A percentile compares a stretch with the other conserved stretches of the same genome.
Evolutionary conservation across 1,139 yeast species (phyloP).

Genomic region (Sugiyamaella sp.): DNA sequence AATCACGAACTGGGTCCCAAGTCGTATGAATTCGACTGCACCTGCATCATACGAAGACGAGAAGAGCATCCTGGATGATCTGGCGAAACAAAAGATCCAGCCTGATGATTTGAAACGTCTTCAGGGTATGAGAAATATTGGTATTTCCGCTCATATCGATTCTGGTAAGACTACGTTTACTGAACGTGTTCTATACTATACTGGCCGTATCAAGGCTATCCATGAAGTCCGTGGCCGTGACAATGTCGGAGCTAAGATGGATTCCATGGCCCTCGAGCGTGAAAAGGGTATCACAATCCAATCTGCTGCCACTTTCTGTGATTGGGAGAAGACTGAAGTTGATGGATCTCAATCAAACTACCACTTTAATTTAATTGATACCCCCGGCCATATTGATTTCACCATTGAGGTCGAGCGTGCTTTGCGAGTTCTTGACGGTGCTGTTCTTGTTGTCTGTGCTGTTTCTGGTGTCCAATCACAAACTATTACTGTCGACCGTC

Average conservation of each 20-base stretch:
- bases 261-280: constrained; percentile 95
- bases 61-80: constrained; percentile 39
- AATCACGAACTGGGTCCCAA: constrained; percentile 1
- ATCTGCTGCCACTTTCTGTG: constrained; percentile 97
- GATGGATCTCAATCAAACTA: constrained; percentile 51
- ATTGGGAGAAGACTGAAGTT: constrained; percentile 69
- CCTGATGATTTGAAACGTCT: constrained; percentile 61
- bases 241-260: constrained; percentile 98
- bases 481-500: constrained; percentile 97
- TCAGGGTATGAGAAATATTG: constrained; percentile 80
- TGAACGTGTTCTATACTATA: constrained; percentile 92
- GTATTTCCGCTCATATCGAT: constrained; percentile 97
- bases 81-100: constrained; percentile 52
- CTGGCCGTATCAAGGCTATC: constrained; percentile 96
- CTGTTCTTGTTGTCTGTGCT: constrained; percentile 96
- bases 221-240: constrained; percentile 99
- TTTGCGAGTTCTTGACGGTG: constrained; percentile 94
- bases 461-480: constrained; percentile 98
- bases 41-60: constrained; percentile 41
- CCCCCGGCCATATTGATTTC: constrained; percentile 98
- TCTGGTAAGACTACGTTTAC: constrained; percentile 97
- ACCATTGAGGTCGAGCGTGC: constrained; percentile 99
- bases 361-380: constrained; percentile 93
- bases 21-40: constrained; percentile 4
- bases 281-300: constrained; percentile 98